Evolutionary conservation across 2,329 filamentous ascomycete species (phyloP).

Genomic region (Didymella glomerata): DNA sequence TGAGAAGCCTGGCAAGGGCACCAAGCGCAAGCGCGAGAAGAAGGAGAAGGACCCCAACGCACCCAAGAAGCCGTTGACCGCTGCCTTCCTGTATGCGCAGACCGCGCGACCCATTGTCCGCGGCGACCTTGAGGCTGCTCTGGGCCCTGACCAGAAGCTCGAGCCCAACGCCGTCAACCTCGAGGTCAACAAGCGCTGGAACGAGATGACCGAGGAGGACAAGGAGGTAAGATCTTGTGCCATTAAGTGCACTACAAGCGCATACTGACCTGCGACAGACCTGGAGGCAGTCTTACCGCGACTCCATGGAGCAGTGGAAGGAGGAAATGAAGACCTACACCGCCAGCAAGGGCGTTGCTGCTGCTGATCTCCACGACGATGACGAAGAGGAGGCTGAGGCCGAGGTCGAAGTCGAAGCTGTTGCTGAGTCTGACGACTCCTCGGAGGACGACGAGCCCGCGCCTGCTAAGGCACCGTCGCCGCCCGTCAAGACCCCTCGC

Average conservation of each 20-base stretch:
- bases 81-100: conserved; percentile 95
- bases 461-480: conserved; percentile 47
- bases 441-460: conserved; percentile 46
- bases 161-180: conserved; percentile 88
- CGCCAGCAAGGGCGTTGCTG: conserved; percentile 52
- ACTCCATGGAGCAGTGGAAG: conserved; percentile 63
- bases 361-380: conserved; percentile 55
- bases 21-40: conserved; percentile 88
- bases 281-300: conserved; percentile 61
- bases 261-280: conserved; percentile 28
- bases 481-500: conserved; percentile 47
- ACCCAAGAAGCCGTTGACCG: conserved; percentile 90
- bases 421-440: conserved; percentile 54
- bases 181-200: conserved; percentile 88
- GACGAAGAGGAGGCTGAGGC: conserved; percentile 47
- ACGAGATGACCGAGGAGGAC: conserved; percentile 75
- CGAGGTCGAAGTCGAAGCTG: conserved; percentile 46
- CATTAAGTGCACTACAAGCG: background rate
- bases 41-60: conserved; percentile 80
- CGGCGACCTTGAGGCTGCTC: conserved; percentile 61
- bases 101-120: conserved; percentile 85
- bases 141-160: conserved; percentile 70
- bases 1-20: conserved; percentile 36
- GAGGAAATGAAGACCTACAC: conserved; percentile 65
- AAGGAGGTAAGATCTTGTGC: conserved; percentile 65